These are phyloP conservation scores for Xylaria sp. DNA, from an alignment of 2,329 filamentous ascomycete species.

Conservation along the genomic window DNA sequence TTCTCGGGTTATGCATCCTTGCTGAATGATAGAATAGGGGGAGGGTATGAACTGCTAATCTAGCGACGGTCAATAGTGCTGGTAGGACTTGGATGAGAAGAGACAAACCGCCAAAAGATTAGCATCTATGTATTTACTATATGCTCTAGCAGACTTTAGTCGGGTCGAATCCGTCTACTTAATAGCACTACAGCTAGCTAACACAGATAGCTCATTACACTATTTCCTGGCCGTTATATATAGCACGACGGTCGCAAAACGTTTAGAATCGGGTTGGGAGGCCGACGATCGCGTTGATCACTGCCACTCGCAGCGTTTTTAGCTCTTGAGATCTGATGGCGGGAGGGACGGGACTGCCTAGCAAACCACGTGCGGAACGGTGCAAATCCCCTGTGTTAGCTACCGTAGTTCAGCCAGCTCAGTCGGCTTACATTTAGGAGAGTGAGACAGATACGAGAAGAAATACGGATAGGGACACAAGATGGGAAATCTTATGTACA, in stretches of 20 bases:
- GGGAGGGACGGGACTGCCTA: background rate
- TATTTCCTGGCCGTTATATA: background rate
- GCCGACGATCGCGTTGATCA: constrained; percentile 38
- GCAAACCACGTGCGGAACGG: constrained; percentile 29
- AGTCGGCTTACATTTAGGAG: background rate
- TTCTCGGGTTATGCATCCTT: background rate
- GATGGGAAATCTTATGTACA: too few relatives aligned
- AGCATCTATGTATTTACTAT: too few relatives aligned
- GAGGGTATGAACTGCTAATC: too few relatives aligned
- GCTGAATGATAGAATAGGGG: too few relatives aligned
- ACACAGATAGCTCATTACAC: too few relatives aligned
- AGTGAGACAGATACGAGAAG: background rate
- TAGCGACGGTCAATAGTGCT: too few relatives aligned
- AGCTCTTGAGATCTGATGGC: constrained; percentile 2
- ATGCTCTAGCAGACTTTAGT: too few relatives aligned
- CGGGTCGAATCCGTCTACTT: too few relatives aligned
- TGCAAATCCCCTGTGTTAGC: constrained; percentile 27
- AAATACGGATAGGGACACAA: background rate
- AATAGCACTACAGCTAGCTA: too few relatives aligned
- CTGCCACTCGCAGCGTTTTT: constrained; percentile 27
- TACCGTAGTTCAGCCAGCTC: background rate
- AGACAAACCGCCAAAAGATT: too few relatives aligned
- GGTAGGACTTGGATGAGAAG: too few relatives aligned
- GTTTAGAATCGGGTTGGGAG: background rate
- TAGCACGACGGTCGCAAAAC: background rate